These are phyloP conservation scores for Candida gigantensis DNA, from an alignment of 1,139 yeast genomes.

Conservation along the genomic window DNA sequence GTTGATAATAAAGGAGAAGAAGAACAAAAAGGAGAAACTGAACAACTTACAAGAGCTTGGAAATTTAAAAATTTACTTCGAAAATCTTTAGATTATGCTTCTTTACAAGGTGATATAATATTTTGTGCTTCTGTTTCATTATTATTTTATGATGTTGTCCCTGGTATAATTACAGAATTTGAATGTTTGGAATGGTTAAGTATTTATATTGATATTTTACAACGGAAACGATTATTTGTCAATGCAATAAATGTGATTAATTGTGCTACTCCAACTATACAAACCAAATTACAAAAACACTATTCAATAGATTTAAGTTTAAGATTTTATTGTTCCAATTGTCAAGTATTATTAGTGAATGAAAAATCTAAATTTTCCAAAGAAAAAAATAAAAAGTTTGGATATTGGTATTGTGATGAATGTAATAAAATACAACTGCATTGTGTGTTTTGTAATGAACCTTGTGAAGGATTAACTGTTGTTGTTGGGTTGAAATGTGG, in stretches of 20 bases:
- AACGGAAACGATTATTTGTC: conserved; percentile 53
- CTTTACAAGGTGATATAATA: conserved; percentile 65
- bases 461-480: conserved; percentile 71
- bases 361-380: conserved; percentile 52
- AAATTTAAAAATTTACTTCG: conserved; percentile 29
- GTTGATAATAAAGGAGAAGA: conserved; percentile 35
- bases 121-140: conserved; percentile 62
- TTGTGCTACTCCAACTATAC: conserved; percentile 36
- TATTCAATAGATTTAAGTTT: conserved; percentile 58
- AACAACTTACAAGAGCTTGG: conserved; percentile 31
- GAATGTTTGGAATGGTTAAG: conserved; percentile 54
- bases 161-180: conserved; percentile 17
- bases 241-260: conserved; percentile 61
- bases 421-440: conserved; percentile 63
- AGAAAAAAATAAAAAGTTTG: conserved; percentile 39
- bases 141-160: conserved; percentile 47
- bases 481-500: conserved; percentile 75
- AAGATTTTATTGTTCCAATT: conserved; percentile 62
- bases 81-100: conserved; percentile 54
- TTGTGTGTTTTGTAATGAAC: conserved; percentile 81
- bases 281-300: conserved; percentile 42
- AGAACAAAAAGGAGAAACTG: too few relatives aligned
- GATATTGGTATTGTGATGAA: conserved; percentile 83
- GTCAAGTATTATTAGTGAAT: conserved; percentile 64
- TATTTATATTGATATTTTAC: conserved; percentile 58